A percentile compares a stretch with the other conserved stretches of the same genome.
Conservation (phyloP, 371 early-diverging fungal genomes). For the Smittium mucronatum region DNA sequence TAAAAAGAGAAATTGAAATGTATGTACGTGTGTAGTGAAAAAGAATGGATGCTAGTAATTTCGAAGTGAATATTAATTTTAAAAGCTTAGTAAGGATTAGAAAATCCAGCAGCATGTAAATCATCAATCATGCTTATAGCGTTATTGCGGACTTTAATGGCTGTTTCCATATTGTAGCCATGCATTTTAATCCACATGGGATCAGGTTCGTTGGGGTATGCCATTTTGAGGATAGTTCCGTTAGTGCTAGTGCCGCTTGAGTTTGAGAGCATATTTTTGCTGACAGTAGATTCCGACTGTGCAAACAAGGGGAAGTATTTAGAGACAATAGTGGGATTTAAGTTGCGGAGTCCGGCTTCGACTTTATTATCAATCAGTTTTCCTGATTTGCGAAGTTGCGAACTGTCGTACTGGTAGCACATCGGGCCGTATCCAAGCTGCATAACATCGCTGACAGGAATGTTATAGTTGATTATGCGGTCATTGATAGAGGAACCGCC, state of each 20-base stretch:
- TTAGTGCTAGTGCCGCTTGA: neutral
- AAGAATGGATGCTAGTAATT: too few species aligned
- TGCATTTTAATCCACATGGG: conserved; percentile 26
- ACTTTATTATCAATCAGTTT: neutral
- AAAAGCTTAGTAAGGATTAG: neutral
- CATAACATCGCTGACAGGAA: conserved; percentile 21
- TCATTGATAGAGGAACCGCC: conserved; percentile 13
- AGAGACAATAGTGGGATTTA: neutral
- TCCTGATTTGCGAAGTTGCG: neutral
- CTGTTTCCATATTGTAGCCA: conserved; percentile 7
- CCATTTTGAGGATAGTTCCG: neutral
- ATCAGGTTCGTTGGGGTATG: conserved; percentile 23
- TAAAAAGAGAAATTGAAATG: too few species aligned
- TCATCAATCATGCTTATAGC: neutral
- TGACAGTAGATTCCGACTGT: neutral
- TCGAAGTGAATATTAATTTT: too few species aligned
- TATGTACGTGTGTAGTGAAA: too few species aligned
- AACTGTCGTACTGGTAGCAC: conserved; percentile 20
- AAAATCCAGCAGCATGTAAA: neutral
- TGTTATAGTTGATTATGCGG: conserved; percentile 11
- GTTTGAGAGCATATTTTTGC: neutral
- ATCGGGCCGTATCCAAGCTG: conserved; percentile 27
- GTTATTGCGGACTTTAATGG: neutral
- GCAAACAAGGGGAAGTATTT: neutral
- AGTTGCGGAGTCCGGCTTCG: neutral